These are phyloP conservation scores for Alternaria triticina DNA, from an alignment of 2,329 filamentous ascomycete genomes.

Conservation along the genomic window DNA sequence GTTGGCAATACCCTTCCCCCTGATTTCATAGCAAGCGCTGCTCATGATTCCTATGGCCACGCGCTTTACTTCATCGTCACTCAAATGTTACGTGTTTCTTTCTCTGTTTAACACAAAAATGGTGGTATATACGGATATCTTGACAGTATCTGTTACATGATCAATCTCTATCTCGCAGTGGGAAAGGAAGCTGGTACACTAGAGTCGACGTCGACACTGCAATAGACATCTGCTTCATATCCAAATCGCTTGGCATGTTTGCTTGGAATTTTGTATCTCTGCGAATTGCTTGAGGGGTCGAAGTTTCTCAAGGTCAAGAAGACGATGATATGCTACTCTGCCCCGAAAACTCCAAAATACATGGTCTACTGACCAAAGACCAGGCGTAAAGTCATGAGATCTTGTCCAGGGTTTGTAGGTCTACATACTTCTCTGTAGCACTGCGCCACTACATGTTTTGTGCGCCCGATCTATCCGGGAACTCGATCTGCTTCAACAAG, in stretches of 20 bases:
- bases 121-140: not conserved
- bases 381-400: not conserved
- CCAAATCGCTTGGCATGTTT: not conserved
- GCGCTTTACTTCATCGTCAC: not conserved
- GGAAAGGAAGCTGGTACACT: not conserved
- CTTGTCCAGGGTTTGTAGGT: not conserved
- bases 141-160: not conserved
- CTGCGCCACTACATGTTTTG: not conserved
- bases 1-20: constrained; percentile 2
- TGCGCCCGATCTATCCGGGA: not conserved
- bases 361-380: not conserved
- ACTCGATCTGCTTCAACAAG: not conserved
- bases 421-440: not conserved
- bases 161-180: not conserved
- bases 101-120: not conserved
- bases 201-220: not conserved
- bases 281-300: not conserved
- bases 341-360: not conserved
- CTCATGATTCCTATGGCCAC: not conserved
- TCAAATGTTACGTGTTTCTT: not conserved
- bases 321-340: not conserved
- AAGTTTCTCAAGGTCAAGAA: not conserved
- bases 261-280: not conserved
- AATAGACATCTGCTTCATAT: not conserved
- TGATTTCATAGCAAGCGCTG: constrained; percentile 3